These are phyloP conservation scores for Styphnolobium japonicum DNA, from an alignment of 306 rosid genomes.

Conservation along the genomic window DNA sequence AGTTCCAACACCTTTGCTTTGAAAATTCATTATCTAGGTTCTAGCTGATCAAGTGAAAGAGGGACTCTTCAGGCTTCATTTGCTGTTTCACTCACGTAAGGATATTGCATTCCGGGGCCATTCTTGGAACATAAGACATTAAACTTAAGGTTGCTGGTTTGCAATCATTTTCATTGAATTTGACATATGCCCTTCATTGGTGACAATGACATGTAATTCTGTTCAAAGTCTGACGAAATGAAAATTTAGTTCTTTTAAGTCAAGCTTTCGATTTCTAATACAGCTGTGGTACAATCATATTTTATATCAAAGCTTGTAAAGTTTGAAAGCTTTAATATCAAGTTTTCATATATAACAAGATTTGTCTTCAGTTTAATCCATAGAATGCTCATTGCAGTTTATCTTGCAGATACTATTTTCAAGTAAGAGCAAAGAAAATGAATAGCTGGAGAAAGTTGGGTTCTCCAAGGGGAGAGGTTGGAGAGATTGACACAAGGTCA, in stretches of 20 bases:
- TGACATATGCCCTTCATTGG: background rate
- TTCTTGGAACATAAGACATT: background rate
- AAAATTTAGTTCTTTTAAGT: background rate
- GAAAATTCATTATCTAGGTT: conserved; percentile 3
- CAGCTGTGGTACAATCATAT: background rate
- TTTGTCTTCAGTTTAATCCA: background rate
- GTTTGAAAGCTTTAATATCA: background rate
- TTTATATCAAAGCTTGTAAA: background rate
- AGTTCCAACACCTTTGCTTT: conserved; percentile 30
- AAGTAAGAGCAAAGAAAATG: conserved; percentile 43
- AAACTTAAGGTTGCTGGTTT: background rate
- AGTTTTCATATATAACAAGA: background rate
- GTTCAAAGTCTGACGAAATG: background rate
- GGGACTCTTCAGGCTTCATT: conserved; percentile 2
- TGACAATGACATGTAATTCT: background rate
- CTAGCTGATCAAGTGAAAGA: conserved; percentile 3
- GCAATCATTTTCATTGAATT: background rate
- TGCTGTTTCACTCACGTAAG: conserved; percentile 27
- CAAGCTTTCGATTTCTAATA: background rate
- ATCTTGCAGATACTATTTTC: conserved; percentile 19
- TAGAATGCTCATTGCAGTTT: conserved; percentile 20
- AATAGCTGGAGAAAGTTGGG: conserved; percentile 8
- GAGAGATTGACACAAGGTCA: conserved; percentile 85
- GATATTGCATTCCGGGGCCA: background rate
- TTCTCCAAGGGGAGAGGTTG: conserved; percentile 79